Conservation (phyloP, 179 eudicot genomes). For the Drosera spatulata region DNA sequence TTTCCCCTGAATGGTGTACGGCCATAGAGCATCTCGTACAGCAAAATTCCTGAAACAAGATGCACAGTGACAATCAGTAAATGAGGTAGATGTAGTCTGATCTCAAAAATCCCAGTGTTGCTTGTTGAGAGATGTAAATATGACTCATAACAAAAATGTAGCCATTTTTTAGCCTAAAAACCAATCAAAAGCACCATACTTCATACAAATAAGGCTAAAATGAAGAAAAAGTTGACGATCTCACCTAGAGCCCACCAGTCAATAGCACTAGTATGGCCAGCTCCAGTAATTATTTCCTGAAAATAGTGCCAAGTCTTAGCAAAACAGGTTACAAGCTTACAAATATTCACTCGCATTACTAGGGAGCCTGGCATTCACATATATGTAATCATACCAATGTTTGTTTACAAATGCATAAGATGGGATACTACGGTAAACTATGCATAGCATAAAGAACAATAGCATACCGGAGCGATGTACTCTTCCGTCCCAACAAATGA, state of each 20-base stretch:
- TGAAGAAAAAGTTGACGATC: conserved; percentile 7
- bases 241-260: conserved; percentile 99
- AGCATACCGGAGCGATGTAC: conserved; percentile 88
- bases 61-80: conserved; percentile 2
- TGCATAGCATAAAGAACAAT: neutral
- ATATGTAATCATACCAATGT: neutral
- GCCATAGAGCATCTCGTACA: conserved; percentile 97
- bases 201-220: neutral
- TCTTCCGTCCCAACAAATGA: conserved; percentile 99
- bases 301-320: conserved; percentile 11
- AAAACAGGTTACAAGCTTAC: too few relatives aligned
- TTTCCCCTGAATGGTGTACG: conserved; percentile 97
- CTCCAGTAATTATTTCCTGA: conserved; percentile 93
- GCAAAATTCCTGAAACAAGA: conserved; percentile 48
- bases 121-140: neutral
- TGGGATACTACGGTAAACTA: neutral
- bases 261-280: conserved; percentile 84
- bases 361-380: too few relatives aligned
- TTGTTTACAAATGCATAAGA: neutral
- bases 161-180: neutral
- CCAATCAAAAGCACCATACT: neutral
- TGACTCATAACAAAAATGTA: neutral
- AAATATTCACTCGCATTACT: too few relatives aligned
- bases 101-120: neutral
- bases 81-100: neutral